Evolutionary conservation across 164 flowering plant genomes (phyloP).

Genomic region (Kingdonia uniflora): DNA sequence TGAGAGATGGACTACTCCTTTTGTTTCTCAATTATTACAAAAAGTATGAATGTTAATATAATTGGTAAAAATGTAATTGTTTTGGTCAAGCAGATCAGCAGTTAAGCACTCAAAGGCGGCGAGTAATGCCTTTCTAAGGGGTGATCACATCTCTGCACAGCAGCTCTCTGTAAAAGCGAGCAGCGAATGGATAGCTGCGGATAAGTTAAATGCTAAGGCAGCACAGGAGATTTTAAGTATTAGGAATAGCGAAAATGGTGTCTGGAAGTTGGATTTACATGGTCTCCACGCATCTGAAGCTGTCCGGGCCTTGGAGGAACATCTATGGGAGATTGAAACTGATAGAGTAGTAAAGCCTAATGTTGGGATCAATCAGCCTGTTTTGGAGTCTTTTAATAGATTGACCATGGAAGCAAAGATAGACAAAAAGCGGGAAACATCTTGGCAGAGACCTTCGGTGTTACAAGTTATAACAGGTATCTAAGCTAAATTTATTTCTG

Average conservation of each 20-base stretch:
- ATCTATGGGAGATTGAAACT: conserved; percentile 47
- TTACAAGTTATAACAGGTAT: conserved; percentile 87
- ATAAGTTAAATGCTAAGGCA: conserved; percentile 54
- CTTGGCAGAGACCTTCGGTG: conserved; percentile 26
- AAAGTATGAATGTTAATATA: no score
- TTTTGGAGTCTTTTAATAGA: conserved; percentile 2
- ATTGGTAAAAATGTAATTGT: no score
- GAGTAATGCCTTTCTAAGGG: conserved; percentile 57
- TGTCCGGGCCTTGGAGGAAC: conserved; percentile 50
- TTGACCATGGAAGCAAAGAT: conserved; percentile 12
- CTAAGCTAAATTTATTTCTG: no score
- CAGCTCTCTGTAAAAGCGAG: conserved; percentile 54
- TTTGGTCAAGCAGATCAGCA: conserved; percentile 47
- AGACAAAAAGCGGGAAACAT: conserved; percentile 18
- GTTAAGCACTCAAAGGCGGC: conserved; percentile 72
- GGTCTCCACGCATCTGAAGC: conserved; percentile 96
- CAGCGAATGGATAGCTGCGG: conserved; percentile 56
- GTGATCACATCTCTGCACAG: conserved; percentile 67
- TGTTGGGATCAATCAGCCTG: conserved; percentile 9
- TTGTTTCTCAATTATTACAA: no score
- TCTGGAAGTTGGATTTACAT: conserved; percentile 88
- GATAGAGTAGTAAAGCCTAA: conserved; percentile 14
- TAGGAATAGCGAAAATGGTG: conserved; percentile 46
- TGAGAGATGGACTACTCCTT: no score
- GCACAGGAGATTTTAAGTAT: conserved; percentile 57